A percentile compares a stretch with the other conserved stretches of the same genome.
These are phyloP conservation scores for Pistacia vera DNA, from an alignment of 345 rosid species.

Conservation along the genomic window DNA sequence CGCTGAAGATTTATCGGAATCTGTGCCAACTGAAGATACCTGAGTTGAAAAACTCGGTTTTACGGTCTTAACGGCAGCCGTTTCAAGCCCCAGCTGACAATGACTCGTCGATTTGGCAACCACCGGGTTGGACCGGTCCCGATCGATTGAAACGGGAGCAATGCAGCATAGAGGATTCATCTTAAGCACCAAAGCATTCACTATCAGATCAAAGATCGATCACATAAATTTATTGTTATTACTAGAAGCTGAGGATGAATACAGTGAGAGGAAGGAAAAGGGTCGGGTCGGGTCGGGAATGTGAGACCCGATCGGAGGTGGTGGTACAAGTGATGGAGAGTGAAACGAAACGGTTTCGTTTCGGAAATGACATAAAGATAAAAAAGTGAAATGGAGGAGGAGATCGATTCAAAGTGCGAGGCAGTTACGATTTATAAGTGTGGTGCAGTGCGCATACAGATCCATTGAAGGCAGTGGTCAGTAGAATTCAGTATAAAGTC, in stretches of 20 bases:
- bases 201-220: slow-evolving; percentile 5
- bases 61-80: slow-evolving; percentile 32
- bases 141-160: slow-evolving; percentile 98
- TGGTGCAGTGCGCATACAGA: slow-evolving; percentile 42
- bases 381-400: slow-evolving; percentile 7
- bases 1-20: slow-evolving; percentile 26
- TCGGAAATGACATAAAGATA: slow-evolving; percentile 46
- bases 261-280: not conserved
- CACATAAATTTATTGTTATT: not conserved
- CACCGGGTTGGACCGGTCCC: slow-evolving; percentile 69
- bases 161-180: slow-evolving; percentile 99
- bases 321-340: slow-evolving; percentile 14
- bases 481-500: slow-evolving; percentile 44
- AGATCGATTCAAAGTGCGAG: not conserved
- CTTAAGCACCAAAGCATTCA: slow-evolving; percentile 12
- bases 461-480: slow-evolving; percentile 61
- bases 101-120: slow-evolving; percentile 54
- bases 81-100: slow-evolving; percentile 47
- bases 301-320: slow-evolving; percentile 48
- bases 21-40: slow-evolving; percentile 58
- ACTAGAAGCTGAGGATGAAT: not conserved
- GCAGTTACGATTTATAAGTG: slow-evolving; percentile 36
- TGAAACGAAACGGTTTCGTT: slow-evolving; percentile 21
- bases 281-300: slow-evolving; percentile 19
- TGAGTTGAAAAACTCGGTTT: slow-evolving; percentile 64